These are phyloP conservation scores for Sicyos edulis DNA, from an alignment of 306 rosid species.

Conservation along the genomic window DNA sequence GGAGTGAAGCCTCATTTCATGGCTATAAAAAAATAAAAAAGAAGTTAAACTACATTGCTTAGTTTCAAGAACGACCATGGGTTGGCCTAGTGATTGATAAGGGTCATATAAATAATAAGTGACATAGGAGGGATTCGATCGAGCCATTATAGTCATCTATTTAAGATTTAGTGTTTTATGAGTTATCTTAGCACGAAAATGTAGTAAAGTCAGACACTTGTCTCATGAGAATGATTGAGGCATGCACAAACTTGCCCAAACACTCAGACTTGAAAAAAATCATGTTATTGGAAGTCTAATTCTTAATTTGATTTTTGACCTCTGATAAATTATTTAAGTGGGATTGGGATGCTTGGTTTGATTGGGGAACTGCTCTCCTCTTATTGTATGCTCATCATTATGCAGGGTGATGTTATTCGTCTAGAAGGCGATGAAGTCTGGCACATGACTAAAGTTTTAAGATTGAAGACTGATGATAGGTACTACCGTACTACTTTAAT, in stretches of 20 bases:
- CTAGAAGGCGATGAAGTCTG: conserved; percentile 83
- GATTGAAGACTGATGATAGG: conserved; percentile 69
- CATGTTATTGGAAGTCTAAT: background rate
- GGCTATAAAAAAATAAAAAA: no score
- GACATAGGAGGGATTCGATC: background rate
- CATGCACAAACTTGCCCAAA: background rate
- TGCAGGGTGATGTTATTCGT: conserved; percentile 62
- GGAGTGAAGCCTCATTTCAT: no score
- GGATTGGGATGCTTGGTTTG: background rate
- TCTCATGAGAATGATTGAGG: background rate
- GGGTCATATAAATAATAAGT: no score
- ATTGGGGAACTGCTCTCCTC: background rate
- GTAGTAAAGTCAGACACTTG: background rate
- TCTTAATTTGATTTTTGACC: background rate
- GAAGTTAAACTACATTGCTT: background rate
- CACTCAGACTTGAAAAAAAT: background rate
- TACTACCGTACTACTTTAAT: conserved; percentile 39
- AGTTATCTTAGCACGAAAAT: no score
- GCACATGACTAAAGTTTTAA: conserved; percentile 88
- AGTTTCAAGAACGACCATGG: background rate
- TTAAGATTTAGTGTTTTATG: no score
- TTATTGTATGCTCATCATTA: conserved; percentile 7
- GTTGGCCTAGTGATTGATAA: background rate
- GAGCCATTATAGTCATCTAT: background rate
- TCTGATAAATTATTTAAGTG: background rate